phyloP scores from a whole-genome alignment of 1,139 yeast species.

The Magnusiomyces starmeri region DNA sequence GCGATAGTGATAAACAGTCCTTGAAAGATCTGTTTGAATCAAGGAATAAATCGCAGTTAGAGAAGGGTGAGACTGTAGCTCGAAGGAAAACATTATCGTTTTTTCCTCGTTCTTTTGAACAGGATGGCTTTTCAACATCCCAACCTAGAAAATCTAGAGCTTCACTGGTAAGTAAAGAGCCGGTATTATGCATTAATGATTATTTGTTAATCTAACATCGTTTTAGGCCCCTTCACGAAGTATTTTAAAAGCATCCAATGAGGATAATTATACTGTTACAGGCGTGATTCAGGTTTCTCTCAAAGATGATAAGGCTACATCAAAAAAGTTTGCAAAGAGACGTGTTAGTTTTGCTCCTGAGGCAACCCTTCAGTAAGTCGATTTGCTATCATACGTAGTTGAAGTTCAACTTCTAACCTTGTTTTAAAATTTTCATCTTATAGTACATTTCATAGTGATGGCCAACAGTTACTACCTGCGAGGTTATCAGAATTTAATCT shows the following conservation, averaged over 20 bases:
- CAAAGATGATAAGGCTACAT: conserved; percentile 13
- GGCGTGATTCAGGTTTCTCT: conserved; percentile 22
- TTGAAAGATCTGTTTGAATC: too few relatives aligned
- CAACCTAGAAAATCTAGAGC: neutral
- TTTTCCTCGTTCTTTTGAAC: neutral
- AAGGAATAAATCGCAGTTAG: too few relatives aligned
- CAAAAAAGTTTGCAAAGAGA: conserved; percentile 23
- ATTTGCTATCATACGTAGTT: neutral
- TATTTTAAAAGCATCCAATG: conserved; percentile 19
- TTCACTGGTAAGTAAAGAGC: neutral
- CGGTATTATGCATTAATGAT: conserved; percentile 4
- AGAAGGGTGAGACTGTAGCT: neutral
- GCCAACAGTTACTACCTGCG: conserved; percentile 8
- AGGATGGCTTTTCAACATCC: neutral
- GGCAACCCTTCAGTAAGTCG: conserved; percentile 38
- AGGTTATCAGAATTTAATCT: too few relatives aligned
- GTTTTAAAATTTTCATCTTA: too few relatives aligned
- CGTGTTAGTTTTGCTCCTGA: conserved; percentile 47
- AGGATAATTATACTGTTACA: conserved; percentile 25
- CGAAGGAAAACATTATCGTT: neutral
- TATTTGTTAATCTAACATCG: neutral
- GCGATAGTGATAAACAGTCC: too few relatives aligned
- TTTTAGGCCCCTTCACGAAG: conserved; percentile 21
- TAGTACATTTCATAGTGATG: conserved; percentile 15
- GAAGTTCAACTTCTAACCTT: too few relatives aligned